A percentile compares a stretch with the other conserved stretches of the same genome.
phyloP scores from a whole-genome alignment of 2,329 filamentous ascomycete species.

The Curvularia lunata region DNA sequence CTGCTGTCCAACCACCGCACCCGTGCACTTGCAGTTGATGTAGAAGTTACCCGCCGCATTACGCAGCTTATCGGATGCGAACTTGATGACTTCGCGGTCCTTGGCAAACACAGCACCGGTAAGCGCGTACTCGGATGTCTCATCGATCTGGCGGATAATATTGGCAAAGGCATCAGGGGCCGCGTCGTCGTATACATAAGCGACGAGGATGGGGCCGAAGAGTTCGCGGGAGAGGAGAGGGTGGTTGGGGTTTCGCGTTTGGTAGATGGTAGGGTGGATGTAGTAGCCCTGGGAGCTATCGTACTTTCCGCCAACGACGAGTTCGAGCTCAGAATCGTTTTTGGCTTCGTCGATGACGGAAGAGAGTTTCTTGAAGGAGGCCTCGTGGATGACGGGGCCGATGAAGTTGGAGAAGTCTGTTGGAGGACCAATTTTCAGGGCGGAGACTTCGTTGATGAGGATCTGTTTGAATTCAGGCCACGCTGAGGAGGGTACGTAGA shows the following conservation, averaged over 20 bases:
- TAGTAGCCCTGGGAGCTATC: conserved; percentile 81
- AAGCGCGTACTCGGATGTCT: conserved; percentile 76
- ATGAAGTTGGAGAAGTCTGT: conserved; percentile 79
- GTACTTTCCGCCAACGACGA: conserved; percentile 77
- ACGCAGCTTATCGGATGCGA: conserved; percentile 73
- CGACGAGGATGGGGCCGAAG: conserved; percentile 77
- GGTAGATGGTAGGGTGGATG: conserved; percentile 83
- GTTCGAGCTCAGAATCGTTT: conserved; percentile 72
- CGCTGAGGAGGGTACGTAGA: conserved; percentile 77
- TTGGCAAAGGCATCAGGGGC: conserved; percentile 62
- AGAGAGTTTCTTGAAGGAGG: conserved; percentile 80
- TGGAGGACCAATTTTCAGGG: conserved; percentile 73
- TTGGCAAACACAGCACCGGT: conserved; percentile 78
- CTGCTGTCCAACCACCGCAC: conserved; percentile 57
- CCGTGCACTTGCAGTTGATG: conserved; percentile 78
- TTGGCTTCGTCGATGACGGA: conserved; percentile 81
- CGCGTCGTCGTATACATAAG: conserved; percentile 79
- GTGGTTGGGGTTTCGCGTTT: conserved; percentile 74
- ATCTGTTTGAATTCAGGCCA: conserved; percentile 74
- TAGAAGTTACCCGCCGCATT: conserved; percentile 84
- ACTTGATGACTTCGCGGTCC: conserved; percentile 69
- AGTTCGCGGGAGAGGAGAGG: conserved; percentile 78
- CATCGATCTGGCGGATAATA: conserved; percentile 70
- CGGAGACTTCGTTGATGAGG: conserved; percentile 71
- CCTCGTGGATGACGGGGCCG: conserved; percentile 83